Evolutionary conservation across 2,329 filamentous ascomycete species (phyloP), one percentile per base, ranked within the genome.

Genomic region (Penicillium thymicola): DNA sequence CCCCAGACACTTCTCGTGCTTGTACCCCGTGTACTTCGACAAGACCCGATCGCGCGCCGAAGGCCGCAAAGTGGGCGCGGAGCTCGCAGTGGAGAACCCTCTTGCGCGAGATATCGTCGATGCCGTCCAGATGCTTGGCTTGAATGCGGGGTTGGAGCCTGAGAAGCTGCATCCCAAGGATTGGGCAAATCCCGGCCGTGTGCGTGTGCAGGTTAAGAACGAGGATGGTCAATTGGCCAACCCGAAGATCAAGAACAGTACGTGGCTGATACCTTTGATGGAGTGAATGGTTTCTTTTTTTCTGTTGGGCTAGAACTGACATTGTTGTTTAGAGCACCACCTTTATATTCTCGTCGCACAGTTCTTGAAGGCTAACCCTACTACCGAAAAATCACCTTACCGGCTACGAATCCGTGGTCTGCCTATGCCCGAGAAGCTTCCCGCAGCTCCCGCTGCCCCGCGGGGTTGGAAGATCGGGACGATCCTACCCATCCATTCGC

Each of bases 1-100:
- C 57, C 80, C 90, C 74, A 89, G 88, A 70, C 79, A 85, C 75
- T 96, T 87, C 79, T 89, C 94, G 75, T 93, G 90, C 76, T 82
- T 99, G 27, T 99, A 99, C 78, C 93, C 94, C 0, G 79, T 97
- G 58, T 99, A 99, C 82, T 99, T 99, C 70, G 93, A 97, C 81
- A 83, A 82, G 62, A 79, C 80, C 25, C 68, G 75, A 37, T 69
- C 75, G 47, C 86, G 92, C 55, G 85, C 87, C 56, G 83, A 95
- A 68, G 94, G 94, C 37, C 85, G 94, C 16, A 88, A 92, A 66
- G 92, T 97, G 9, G 78, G 85, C 49, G 77, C 81, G 51, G 78
- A 84, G 49, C 82, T 90, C 7, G 93, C 92, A 1, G 89, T 97
- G 5, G 72, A 80, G 55, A 95, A 93, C 77, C 94, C 94, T 28